These are phyloP conservation scores for Stemphylium vesicarium DNA, from an alignment of 2,329 filamentous ascomycete species.

Conservation along the genomic window DNA sequence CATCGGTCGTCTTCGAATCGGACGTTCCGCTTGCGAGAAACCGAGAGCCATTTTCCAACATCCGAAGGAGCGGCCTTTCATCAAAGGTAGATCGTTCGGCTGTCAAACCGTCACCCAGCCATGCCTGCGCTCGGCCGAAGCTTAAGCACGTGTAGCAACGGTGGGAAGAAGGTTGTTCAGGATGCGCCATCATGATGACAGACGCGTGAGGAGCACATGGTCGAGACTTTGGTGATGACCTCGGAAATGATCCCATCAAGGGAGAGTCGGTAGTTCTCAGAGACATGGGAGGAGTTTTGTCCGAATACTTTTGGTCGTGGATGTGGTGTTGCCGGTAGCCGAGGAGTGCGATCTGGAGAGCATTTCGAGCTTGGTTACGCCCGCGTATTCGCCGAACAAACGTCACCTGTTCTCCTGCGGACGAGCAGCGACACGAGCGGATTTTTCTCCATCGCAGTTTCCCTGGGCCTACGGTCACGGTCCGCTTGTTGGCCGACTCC, in stretches of 20 bases:
- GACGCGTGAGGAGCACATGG: constrained; percentile 19
- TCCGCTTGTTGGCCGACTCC: constrained; percentile 40
- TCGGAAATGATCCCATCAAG: constrained; percentile 10
- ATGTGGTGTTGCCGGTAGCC: constrained; percentile 25
- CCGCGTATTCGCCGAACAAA: constrained; percentile 23
- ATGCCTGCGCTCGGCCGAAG: constrained; percentile 32
- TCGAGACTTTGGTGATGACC: constrained; percentile 23
- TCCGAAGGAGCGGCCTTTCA: constrained; percentile 9
- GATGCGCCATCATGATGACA: constrained; percentile 9
- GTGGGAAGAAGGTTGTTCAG: constrained; percentile 26
- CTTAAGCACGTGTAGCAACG: constrained; percentile 3
- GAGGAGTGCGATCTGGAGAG: constrained; percentile 20
- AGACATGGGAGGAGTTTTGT: constrained; percentile 20
- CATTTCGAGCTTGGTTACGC: constrained; percentile 10
- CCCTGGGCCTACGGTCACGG: constrained; percentile 25
- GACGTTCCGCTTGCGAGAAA: constrained; percentile 13
- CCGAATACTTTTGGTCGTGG: constrained; percentile 31
- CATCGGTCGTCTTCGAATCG: background rate
- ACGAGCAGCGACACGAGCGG: constrained; percentile 21
- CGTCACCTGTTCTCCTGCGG: constrained; percentile 27
- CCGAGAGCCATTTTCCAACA: constrained; percentile 30
- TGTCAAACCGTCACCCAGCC: constrained; percentile 4
- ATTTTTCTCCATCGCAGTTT: constrained; percentile 20
- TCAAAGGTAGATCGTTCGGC: constrained; percentile 20
- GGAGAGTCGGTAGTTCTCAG: background rate